Evolutionary conservation across 345 rosid genomes (phyloP).

Genomic region (Pistacia integerrima): DNA sequence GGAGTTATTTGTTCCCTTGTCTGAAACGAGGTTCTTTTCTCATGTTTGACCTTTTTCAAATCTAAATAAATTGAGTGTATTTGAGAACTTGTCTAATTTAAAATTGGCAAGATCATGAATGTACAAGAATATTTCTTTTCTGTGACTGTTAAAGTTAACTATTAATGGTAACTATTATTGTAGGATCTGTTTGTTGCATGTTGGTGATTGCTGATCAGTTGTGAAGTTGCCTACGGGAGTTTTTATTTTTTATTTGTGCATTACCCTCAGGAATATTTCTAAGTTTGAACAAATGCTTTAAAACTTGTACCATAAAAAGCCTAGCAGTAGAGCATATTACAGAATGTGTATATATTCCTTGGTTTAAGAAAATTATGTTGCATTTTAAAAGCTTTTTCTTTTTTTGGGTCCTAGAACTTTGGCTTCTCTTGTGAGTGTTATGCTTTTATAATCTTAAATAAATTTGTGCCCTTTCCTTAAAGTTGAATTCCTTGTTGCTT

Average conservation of each 20-base stretch:
- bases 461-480: neutral
- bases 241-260: neutral
- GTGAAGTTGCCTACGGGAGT: neutral
- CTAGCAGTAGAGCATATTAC: neutral
- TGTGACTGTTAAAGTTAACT: neutral
- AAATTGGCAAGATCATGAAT: neutral
- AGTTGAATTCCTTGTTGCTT: conserved; percentile 4
- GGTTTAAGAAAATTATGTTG: neutral
- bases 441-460: neutral
- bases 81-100: neutral
- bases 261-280: neutral
- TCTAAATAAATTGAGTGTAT: neutral
- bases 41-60: neutral
- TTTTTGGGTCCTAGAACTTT: neutral
- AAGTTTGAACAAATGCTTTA: neutral
- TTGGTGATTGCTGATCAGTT: neutral
- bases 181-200: neutral
- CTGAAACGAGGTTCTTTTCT: neutral
- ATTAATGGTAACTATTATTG: neutral
- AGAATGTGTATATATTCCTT: neutral
- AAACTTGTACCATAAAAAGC: neutral
- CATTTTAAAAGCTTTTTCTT: neutral
- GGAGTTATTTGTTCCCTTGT: neutral
- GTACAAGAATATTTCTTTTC: neutral
- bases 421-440: neutral